Evolutionary conservation across 768 basidiomycete species (phyloP).

Genomic region (Lepiota subincarnata): DNA sequence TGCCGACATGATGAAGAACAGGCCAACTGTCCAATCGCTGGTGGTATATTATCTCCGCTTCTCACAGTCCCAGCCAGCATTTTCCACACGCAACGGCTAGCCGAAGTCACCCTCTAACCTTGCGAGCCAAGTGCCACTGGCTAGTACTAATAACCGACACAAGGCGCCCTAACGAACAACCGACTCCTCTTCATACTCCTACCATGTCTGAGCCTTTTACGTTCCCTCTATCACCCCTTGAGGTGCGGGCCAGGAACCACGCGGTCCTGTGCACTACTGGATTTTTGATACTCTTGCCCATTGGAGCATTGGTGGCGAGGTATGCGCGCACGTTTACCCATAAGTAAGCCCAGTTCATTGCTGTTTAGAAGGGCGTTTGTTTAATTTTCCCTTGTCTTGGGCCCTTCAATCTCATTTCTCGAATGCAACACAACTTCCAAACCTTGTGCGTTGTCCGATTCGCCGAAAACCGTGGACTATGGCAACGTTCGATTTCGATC

Average conservation of each 20-base stretch:
- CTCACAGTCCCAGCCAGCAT: no score
- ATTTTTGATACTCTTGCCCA: conserved; percentile 53
- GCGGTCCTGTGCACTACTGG: conserved; percentile 48
- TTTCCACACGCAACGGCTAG: no score
- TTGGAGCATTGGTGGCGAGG: conserved; percentile 53
- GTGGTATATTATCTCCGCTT: no score
- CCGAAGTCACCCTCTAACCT: no score
- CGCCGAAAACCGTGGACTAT: no score
- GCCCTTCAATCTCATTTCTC: neutral
- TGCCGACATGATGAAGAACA: neutral
- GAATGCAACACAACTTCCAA: neutral
- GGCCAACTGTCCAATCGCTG: neutral
- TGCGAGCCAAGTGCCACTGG: neutral
- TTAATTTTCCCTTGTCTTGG: neutral
- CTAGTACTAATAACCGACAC: neutral
- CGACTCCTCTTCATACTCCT: neutral
- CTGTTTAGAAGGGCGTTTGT: neutral
- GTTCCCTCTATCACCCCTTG: conserved; percentile 18
- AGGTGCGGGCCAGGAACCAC: conserved; percentile 40
- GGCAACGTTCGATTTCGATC: neutral
- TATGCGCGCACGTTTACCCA: conserved; percentile 48
- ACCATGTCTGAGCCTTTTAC: neutral
- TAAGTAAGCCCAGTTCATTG: conserved; percentile 27
- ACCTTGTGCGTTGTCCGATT: neutral
- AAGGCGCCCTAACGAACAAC: neutral